These are phyloP conservation scores for Skeletonema potamos DNA, from an alignment of 108 stramenopile genomes.

Conservation along the genomic window DNA sequence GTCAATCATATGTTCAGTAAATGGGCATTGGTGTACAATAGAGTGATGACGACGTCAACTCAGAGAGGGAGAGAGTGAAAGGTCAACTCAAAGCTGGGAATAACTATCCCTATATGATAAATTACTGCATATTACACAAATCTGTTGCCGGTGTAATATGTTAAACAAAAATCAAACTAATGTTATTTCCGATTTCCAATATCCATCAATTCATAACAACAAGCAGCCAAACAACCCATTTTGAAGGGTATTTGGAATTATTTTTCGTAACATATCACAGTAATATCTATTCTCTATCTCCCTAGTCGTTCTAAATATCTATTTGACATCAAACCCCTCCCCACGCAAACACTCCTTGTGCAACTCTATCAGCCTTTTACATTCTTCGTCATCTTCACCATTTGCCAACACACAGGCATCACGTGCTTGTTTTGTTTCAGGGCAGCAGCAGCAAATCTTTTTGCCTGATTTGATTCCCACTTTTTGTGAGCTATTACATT, in stretches of 20 bases:
- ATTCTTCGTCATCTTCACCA: slow-evolving; percentile 88
- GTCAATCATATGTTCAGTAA: not conserved
- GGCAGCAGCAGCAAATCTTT: slow-evolving; percentile 98
- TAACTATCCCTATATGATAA: not conserved
- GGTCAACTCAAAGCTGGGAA: not conserved
- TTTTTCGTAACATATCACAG: not conserved
- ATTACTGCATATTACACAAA: not conserved
- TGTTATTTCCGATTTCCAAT: not conserved
- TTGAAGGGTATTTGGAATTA: not conserved
- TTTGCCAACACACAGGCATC: slow-evolving; percentile 95
- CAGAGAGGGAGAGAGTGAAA: not conserved
- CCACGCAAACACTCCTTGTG: slow-evolving; percentile 94
- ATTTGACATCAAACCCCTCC: slow-evolving; percentile 96
- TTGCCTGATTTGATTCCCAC: slow-evolving; percentile 94
- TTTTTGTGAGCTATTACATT: slow-evolving; percentile 61
- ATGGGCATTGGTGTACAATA: too few relatives aligned
- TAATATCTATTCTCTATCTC: not conserved
- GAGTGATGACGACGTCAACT: not conserved
- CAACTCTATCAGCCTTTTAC: slow-evolving; percentile 88
- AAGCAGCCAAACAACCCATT: not conserved
- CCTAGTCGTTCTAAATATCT: not conserved
- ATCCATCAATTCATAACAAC: not conserved
- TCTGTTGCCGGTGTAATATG: not conserved
- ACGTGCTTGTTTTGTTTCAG: slow-evolving; percentile 93
- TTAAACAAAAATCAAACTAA: not conserved